Conservation (phyloP, 2,329 filamentous ascomycete genomes). For the Fusarium poae region DNA sequence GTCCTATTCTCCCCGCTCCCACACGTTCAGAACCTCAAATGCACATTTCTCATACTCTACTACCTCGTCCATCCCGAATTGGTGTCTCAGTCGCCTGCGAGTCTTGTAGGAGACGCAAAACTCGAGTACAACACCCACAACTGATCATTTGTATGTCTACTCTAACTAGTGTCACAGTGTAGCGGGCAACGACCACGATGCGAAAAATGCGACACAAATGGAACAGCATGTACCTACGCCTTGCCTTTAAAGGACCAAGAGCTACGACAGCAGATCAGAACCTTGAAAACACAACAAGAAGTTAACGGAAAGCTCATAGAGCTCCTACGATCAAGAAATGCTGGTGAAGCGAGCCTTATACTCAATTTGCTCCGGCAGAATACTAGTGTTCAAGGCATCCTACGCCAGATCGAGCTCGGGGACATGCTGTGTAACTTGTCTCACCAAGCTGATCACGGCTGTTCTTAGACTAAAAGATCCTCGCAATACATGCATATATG, state of each 20-base stretch:
- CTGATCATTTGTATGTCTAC: accelerated
- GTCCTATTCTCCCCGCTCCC: slow-evolving; percentile 13
- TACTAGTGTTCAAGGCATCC: not conserved
- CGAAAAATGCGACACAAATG: not conserved
- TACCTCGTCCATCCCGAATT: not conserved
- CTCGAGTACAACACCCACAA: not conserved
- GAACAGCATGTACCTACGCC: not conserved
- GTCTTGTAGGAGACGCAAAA: slow-evolving; percentile 14
- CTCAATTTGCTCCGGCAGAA: slow-evolving; percentile 15
- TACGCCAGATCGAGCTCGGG: slow-evolving; percentile 21
- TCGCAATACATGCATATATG: not conserved
- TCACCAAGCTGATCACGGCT: not conserved
- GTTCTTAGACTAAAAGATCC: not conserved
- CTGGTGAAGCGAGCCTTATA: slow-evolving; percentile 2
- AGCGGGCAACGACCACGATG: slow-evolving; percentile 13
- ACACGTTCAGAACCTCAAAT: not conserved
- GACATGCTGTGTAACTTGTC: slow-evolving; percentile 22
- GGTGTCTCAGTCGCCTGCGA: slow-evolving; percentile 21
- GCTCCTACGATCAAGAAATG: not conserved
- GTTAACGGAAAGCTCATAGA: not conserved
- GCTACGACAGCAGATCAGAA: not conserved
- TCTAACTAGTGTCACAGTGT: slow-evolving; percentile 2
- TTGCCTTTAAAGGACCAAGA: not conserved
- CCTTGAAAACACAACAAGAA: not conserved
- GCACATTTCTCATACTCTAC: not conserved